These are phyloP conservation scores for Termitomyces titanicus DNA, from an alignment of 768 basidiomycete species.

Conservation along the genomic window DNA sequence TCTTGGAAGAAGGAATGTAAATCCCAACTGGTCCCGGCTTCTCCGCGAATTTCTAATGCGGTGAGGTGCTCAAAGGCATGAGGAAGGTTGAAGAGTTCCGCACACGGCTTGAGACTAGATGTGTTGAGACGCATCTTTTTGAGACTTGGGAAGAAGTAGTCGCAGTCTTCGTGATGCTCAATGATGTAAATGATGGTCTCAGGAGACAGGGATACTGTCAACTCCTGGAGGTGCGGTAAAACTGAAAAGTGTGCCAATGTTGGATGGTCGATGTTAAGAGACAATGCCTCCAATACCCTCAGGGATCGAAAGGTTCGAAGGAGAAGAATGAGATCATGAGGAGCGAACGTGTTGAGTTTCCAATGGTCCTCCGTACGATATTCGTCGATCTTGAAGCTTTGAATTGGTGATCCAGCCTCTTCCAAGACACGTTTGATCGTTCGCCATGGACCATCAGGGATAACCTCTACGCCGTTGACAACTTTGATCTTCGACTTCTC, in stretches of 20 bases:
- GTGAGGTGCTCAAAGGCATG: background rate
- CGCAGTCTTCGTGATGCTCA: background rate
- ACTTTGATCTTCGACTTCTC: conserved; percentile 2
- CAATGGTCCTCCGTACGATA: conserved; percentile 4
- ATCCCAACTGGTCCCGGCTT: background rate
- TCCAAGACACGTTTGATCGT: background rate
- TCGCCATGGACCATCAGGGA: conserved; percentile 4
- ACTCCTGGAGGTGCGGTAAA: background rate
- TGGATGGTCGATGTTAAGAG: conserved; percentile 3
- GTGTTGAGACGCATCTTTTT: conserved; percentile 2
- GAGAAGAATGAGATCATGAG: conserved; percentile 1
- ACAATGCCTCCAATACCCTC: conserved; percentile 1
- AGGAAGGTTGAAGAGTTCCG: conserved; percentile 1
- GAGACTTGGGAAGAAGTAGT: conserved; percentile 1
- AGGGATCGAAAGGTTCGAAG: background rate
- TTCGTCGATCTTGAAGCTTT: conserved; percentile 1
- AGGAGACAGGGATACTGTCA: conserved; percentile 1
- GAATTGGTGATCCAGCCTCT: background rate
- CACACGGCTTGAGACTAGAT: background rate
- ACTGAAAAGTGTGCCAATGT: background rate
- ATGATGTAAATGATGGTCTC: background rate
- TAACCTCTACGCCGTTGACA: background rate
- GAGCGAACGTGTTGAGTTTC: conserved; percentile 5
- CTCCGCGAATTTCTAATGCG: background rate
- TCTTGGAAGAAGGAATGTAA: background rate